Base-by-base conservation (phyloP, 306 rosid genomes). In the Vigna trinervia region DNA sequence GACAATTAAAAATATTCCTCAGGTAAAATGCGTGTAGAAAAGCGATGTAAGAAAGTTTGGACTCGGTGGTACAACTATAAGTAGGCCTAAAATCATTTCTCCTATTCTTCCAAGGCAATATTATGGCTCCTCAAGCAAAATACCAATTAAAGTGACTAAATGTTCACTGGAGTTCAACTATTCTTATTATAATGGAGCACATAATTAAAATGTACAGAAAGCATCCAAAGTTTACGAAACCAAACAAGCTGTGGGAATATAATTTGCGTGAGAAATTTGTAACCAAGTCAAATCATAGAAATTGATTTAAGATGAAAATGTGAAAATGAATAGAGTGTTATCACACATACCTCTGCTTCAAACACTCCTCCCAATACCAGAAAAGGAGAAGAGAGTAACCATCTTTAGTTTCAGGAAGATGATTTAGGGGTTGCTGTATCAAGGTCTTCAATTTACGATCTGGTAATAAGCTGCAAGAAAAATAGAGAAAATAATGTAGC, bases 361-460 rank as follows among this genome's bases (percentile, higher is more conserved):
- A 82, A 83, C 96, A 92, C 62, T 95, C 99, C 80, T 95, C 99
- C 96, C 96, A 95, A 70, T 87, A 91, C 98, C 99, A 95, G 71
- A 92, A 86, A 51, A 95, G 94, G 30, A 95, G 86, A 68, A 95
- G 97, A 70, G 98, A 92, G 79, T 92, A 64, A 32, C 99, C 99
- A 77, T 95, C 99, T 79, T 89, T 95, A 57, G 86, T 92, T 69
- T 95, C 98, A 1, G 93, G 97, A 81, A 91, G 50, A 72, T 79
- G 84, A 80, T 89, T 84, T 50, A 95, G 60, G 0, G 98, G 94
- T 64, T 82, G 84, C 69, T 89, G 96, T 73, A 92, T 74, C 79
- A 96, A 81, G 83, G 75, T 87, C 94, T 96, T 92, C 86, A 96
- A 85, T 77, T 92, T 96, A 20, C 89, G 90, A 87, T 96, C 97